Evolutionary conservation across 2,329 filamentous ascomycete species (phyloP).

Genomic region (Stagonosporopsis chrysanthemi): DNA sequence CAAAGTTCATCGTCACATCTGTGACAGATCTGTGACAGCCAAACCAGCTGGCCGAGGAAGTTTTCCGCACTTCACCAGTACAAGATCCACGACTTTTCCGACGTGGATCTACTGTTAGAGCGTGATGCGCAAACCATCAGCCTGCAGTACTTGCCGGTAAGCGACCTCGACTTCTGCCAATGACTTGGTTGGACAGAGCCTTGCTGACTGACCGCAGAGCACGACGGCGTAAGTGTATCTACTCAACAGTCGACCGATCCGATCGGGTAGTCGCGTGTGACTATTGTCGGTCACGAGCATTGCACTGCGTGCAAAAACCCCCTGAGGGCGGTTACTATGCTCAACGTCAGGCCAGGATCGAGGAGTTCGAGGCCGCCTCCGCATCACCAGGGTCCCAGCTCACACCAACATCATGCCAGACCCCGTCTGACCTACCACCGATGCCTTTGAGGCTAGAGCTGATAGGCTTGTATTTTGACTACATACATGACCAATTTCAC

Average conservation of each 20-base stretch:
- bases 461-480: conserved; percentile 33
- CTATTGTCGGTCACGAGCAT: conserved; percentile 30
- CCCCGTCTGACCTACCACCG: conserved; percentile 21
- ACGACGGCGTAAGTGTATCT: conserved; percentile 35
- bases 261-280: conserved; percentile 26
- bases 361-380: conserved; percentile 11
- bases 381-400: conserved; percentile 1
- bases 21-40: conserved; percentile 4
- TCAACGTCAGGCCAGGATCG: conserved; percentile 27
- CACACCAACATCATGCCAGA: conserved; percentile 15
- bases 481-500: conserved; percentile 37
- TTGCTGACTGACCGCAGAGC: conserved; percentile 25
- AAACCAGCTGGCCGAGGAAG: conserved; percentile 19
- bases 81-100: conserved; percentile 18
- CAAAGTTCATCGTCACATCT: conserved; percentile 17
- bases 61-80: conserved; percentile 27
- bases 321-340: conserved; percentile 38
- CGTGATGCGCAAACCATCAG: conserved; percentile 35
- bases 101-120: conserved; percentile 12
- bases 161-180: conserved; percentile 9
- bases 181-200: conserved; percentile 3
- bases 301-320: conserved; percentile 30
- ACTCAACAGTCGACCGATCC: conserved; percentile 21
- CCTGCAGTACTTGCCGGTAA: conserved; percentile 35
- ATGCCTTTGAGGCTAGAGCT: conserved; percentile 27